phyloP scores from a whole-genome alignment of 1,139 yeast species.

The Sugiyamaella castrensis region DNA sequence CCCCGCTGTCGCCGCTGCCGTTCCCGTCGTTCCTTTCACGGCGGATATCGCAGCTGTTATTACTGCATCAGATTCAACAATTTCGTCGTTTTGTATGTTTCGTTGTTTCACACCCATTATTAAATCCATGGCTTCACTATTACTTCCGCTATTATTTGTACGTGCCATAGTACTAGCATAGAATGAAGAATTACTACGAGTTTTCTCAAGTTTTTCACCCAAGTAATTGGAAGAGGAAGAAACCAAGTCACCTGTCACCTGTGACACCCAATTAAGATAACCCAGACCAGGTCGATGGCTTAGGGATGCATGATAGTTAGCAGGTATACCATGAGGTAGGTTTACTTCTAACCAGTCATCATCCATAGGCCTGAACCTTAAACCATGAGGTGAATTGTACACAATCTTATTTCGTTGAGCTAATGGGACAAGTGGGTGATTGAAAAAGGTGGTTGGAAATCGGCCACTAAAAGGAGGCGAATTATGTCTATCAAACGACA shows the following conservation, averaged over 20 bases:
- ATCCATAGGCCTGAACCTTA: slow-evolving; percentile 28
- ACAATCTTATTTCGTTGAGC: slow-evolving; percentile 26
- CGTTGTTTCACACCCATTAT: too few relatives aligned
- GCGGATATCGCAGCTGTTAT: neutral
- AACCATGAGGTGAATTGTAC: slow-evolving; percentile 21
- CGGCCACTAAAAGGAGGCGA: neutral
- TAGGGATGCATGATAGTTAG: slow-evolving; percentile 16
- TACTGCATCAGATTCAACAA: too few relatives aligned
- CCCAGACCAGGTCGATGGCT: slow-evolving; percentile 14
- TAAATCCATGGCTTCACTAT: too few relatives aligned
- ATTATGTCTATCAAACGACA: neutral
- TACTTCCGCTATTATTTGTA: too few relatives aligned
- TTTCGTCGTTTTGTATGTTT: too few relatives aligned
- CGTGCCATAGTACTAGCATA: too few relatives aligned
- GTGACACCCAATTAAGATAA: slow-evolving; percentile 25
- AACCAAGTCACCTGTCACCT: slow-evolving; percentile 26
- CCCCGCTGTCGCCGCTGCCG: too few relatives aligned
- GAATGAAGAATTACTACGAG: neutral
- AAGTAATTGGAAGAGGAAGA: slow-evolving; percentile 26
- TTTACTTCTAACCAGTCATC: slow-evolving; percentile 32
- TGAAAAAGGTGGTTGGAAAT: slow-evolving; percentile 15
- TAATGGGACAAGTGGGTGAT: slow-evolving; percentile 29
- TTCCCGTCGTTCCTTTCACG: neutral
- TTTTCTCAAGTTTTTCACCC: slow-evolving; percentile 16
- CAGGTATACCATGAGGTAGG: slow-evolving; percentile 10